Evolutionary conservation across 768 basidiomycete species (phyloP).

Genomic region (Hygrocybe coccinea): DNA sequence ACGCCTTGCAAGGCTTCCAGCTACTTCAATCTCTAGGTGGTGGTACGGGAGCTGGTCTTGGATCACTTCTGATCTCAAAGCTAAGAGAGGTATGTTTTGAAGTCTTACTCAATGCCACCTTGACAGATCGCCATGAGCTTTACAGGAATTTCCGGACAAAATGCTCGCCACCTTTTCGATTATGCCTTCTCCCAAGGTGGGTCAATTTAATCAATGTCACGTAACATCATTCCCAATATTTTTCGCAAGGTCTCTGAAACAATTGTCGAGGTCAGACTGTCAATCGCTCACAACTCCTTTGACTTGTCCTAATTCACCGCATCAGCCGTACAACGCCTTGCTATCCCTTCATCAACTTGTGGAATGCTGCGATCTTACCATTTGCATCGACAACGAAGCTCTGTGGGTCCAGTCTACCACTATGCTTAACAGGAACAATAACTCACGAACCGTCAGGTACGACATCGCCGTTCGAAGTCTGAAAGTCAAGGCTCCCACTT

Average conservation of each 20-base stretch:
- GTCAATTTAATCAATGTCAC: background rate
- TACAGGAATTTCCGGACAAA: slow-evolving; percentile 49
- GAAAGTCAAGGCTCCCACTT: slow-evolving; percentile 59
- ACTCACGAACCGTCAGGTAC: slow-evolving; percentile 43
- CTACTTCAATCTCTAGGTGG: slow-evolving; percentile 87
- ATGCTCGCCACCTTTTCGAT: slow-evolving; percentile 55
- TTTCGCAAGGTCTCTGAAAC: slow-evolving; percentile 46
- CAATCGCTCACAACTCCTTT: slow-evolving; percentile 40
- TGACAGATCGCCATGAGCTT: slow-evolving; percentile 13
- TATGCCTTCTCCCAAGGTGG: slow-evolving; percentile 49
- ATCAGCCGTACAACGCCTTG: slow-evolving; percentile 80
- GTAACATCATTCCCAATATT: background rate
- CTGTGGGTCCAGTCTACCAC: slow-evolving; percentile 38
- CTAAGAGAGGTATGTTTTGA: slow-evolving; percentile 59
- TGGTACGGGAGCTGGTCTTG: slow-evolving; percentile 84
- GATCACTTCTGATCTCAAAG: slow-evolving; percentile 75
- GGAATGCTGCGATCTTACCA: slow-evolving; percentile 78
- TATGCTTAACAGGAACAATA: background rate
- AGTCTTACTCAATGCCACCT: slow-evolving; percentile 3
- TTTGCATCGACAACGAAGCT: slow-evolving; percentile 86
- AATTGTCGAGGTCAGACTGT: slow-evolving; percentile 55
- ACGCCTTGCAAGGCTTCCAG: slow-evolving; percentile 89
- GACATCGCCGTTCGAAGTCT: slow-evolving; percentile 64
- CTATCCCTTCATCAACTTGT: slow-evolving; percentile 86
- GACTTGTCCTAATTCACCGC: slow-evolving; percentile 38